Evolutionary conservation across 768 basidiomycete genomes (phyloP), one percentile per base, ranked within the genome.

Genomic region (Mycena leptocephala): DNA sequence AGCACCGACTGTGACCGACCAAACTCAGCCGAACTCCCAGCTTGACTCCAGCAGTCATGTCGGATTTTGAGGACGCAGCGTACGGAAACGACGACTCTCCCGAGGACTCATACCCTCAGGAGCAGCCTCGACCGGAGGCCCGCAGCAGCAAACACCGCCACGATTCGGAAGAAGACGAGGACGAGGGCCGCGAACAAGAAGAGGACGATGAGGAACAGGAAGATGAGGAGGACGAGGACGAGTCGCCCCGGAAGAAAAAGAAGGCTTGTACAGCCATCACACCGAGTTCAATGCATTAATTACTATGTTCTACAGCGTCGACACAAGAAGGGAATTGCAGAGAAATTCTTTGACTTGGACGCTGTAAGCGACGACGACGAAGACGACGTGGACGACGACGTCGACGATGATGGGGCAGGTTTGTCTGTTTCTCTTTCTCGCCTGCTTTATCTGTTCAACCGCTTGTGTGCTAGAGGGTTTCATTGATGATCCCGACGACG

Each of bases 361-460:
- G 96, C 97, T 83, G 97, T 98, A 24, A 97, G 97, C 79, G 97
- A 98, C 35, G 98, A 99, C 24, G 98, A 99, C 5, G 98, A 98
- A 41, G 98, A 74, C 32, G 98, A 59, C 9, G 95, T 95, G 3
- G 97, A 98, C 24, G 96, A 94, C 8, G 95, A 95, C 4, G 95
- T 88, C 11, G 89, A 95, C 24, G 95, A 96, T 68, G 91, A 89
- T 73, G 94, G 88, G 14, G 85, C 87, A 79, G 90, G 89, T 90
- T 56, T 22, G 89, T 81, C 48, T 1, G 24, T 5, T 33, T 30
- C 20, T 64, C 22, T 37, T 1, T 32, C 33, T 46, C 46, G 22
- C 33, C 58, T 55, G 22, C 9, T 41, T 58, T 67, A 32, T 67
- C 66, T 51, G 46, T 61, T 33, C 63, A 68, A 62, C 37, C 62